Evolutionary conservation across 805 yeast species (phyloP).

Genomic region (Isabelozyma rhagii): DNA sequence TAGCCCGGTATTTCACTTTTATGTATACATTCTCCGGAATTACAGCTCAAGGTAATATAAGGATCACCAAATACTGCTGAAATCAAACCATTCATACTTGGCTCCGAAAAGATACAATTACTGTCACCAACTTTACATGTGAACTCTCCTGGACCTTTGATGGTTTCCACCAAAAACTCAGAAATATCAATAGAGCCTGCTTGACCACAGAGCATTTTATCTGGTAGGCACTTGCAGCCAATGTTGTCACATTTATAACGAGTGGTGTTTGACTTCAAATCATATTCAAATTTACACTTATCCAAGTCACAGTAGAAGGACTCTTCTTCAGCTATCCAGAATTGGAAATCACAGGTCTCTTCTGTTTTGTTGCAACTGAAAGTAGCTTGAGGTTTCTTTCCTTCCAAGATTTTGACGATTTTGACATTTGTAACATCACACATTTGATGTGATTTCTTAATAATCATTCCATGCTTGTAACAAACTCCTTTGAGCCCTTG

Average conservation of each 20-base stretch:
- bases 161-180: constrained; percentile 86
- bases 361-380: constrained; percentile 77
- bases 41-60: constrained; percentile 74
- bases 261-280: constrained; percentile 60
- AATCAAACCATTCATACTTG: constrained; percentile 92
- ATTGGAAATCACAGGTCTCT: constrained; percentile 79
- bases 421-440: constrained; percentile 92
- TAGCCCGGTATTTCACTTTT: constrained; percentile 92
- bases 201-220: constrained; percentile 89
- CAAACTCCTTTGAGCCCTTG: constrained; percentile 84
- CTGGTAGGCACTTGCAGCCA: constrained; percentile 89
- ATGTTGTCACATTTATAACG: constrained; percentile 75
- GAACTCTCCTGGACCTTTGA: constrained; percentile 91
- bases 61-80: constrained; percentile 94
- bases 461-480: constrained; percentile 78
- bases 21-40: constrained; percentile 89
- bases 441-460: constrained; percentile 80
- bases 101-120: constrained; percentile 82
- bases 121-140: constrained; percentile 64
- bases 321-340: constrained; percentile 91
- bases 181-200: constrained; percentile 92
- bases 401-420: constrained; percentile 74
- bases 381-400: constrained; percentile 86
- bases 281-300: constrained; percentile 69
- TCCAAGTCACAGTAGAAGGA: constrained; percentile 85